Evolutionary conservation across 2,329 filamentous ascomycete species (phyloP), one percentile per base, ranked within the genome.

Genomic region (Penicillium sp.): DNA sequence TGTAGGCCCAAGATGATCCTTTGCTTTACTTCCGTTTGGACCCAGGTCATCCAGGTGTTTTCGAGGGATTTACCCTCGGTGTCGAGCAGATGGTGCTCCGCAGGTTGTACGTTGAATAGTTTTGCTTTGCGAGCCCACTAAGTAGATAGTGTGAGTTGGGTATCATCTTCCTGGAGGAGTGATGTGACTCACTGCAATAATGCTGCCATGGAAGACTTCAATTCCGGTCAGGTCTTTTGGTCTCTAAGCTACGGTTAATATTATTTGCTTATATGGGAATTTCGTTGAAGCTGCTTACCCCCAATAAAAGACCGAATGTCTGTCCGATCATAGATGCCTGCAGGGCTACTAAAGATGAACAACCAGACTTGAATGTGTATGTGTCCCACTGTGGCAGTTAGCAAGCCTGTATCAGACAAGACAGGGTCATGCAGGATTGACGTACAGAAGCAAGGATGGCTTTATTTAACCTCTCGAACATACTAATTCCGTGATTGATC

Each of bases 391-490:
- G 18, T 13, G 9, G 7, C 8, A 2, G 26, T 54, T 30, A 54
- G 39, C 21, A 18, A 26, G 7, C 3, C 2, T 26, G 10, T 4
- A 8, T 9, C 2, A 36, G 2, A 36, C 21, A n/a, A 21, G 17
- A 21, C 13, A 8, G 21, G 15, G 15, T 24, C 3, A 44, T 9
- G 3, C n/a, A 34, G 2, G 9, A 9, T 9, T 41, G 24, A 41
- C 50, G n/a, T 46, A 55, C 55, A 10, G 52, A 52, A 33, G 55
- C 47, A n/a, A 64, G 36, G 15, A 58, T 57, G 29, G 63, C 60
- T 44, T 66, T 66, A 36, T 66, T 58, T 2, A 63, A 49, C 30
- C 55, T 45, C 40, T 66, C 63, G 43, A 63, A 64, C 41, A 66
- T 61, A 47, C 56, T 63, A 9, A 50, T 55, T 0, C 62, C 62